phyloP scores from a whole-genome alignment of 2,329 filamentous ascomycete species.

The Fusarium succisae region DNA sequence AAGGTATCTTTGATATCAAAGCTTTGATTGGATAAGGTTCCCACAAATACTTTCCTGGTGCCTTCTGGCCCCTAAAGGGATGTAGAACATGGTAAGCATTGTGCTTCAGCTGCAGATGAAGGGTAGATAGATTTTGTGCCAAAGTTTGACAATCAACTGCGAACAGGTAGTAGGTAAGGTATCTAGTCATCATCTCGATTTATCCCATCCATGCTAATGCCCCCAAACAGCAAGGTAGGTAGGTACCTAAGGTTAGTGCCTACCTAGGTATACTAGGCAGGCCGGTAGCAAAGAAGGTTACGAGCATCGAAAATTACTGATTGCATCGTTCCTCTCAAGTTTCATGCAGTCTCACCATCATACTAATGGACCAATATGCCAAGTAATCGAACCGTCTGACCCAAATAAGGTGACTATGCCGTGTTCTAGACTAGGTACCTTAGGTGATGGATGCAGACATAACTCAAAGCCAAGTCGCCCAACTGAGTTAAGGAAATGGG shows the following conservation, averaged over 20 bases:
- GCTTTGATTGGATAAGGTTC: no score
- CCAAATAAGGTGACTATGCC: constrained; percentile 12
- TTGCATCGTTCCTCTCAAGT: constrained; percentile 5
- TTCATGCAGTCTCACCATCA: constrained; percentile 11
- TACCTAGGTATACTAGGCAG: neutral
- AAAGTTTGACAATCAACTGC: neutral
- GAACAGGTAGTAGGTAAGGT: neutral
- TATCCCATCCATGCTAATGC: neutral
- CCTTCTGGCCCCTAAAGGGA: no score
- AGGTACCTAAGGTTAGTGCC: neutral
- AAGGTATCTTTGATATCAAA: no score
- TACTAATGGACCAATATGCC: constrained; percentile 5
- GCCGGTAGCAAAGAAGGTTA: neutral
- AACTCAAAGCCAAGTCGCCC: constrained; percentile 21
- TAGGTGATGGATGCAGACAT: constrained; percentile 21
- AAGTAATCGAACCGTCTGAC: constrained; percentile 1
- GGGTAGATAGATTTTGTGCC: neutral
- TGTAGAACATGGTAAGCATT: neutral
- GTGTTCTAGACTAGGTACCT: constrained; percentile 12
- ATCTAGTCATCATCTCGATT: neutral
- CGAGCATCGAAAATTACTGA: constrained; percentile 4
- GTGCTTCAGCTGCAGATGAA: neutral
- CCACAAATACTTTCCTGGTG: no score
- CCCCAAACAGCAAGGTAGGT: neutral
- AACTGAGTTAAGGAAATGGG: neutral